Base-by-base conservation (phyloP, 768 basidiomycete genomes). In the Boletus reticulatus region DNA sequence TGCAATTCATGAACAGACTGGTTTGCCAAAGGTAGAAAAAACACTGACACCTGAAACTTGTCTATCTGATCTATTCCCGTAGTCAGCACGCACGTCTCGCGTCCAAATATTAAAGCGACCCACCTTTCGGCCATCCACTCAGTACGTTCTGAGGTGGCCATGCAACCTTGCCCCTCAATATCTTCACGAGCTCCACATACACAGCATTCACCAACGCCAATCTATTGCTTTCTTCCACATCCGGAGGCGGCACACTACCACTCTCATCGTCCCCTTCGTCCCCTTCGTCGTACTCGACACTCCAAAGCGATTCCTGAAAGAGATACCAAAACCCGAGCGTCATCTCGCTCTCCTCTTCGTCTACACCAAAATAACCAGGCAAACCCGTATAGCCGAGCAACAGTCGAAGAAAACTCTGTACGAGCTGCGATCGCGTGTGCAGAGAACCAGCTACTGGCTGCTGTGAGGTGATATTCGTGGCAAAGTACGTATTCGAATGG, bases 261-360 rank as follows among this genome's bases (percentile, higher is more conserved):
- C 66, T 12, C 61, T 62, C 34, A 14, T 14, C 13, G 14, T 14
- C 34, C 36, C 64, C 67, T 2, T 69, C 73, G 11, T 76, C 77
- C 27, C 42, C 62, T 10, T 65, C 63, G 48, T 81, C 81, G 53
- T 77, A 85, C 50, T 88, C 84, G 13, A 78, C 78, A 36, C 75
- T 79, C 90, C 90, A 93, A 24, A 93, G 69, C 1, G 91, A 84
- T 67, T 98, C 94, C 70, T 96, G 94, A 53, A 96, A 81, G 39
- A 92, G 75, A 59, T 92, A 95, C 89, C 95, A 96, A 63, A 95
- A 95, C 1, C 84, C 84, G 3, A 96, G 79, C 3, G 89, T 89
- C 77, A 88, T 80, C 71, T 95, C 92, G 62, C 90, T 94, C 65
- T 90, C 87, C 47, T 92, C 89, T 67, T 95, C 94, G 45, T 95